Evolutionary conservation across 345 rosid genomes (phyloP), one percentile per base, ranked within the genome.

Genomic region (Salix udensis): DNA sequence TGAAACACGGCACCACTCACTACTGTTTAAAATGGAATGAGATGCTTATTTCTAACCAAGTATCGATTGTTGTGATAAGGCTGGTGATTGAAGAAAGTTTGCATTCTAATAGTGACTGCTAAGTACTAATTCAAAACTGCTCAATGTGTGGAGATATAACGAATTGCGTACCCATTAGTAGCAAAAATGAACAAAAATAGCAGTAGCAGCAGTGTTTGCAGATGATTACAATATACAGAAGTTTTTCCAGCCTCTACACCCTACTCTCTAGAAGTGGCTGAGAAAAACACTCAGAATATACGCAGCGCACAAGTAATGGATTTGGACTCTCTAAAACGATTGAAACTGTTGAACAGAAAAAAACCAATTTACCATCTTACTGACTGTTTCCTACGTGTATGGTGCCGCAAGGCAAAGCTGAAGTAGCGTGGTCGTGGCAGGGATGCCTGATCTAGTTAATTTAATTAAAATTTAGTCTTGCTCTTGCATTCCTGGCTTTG

Each of bases 401-500:
- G 58, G 18, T 2, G 58, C 58, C 58, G 23, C 3, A 1, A 52
- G 2, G 8, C 58, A 19, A 52, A 52, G 6, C 23, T 52, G 23
- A 52, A 52, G 23, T 18, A 52, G 58, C 58, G 7, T 52, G 23
- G 23, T 6, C 58, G 7, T 52, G 23, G 23, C 6, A 18, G 58
- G 58, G n/a, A 19, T 19, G 23, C 23, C 24, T 44, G 53, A 23
- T 2, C 21, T 4, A 5, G 24, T 28, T 18, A 39, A 28, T 70
- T 26, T 26, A 50, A 73, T 85, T 83, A 89, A 11, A 84, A 28
- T 79, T 83, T 80, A 1, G 86, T 44, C 64, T 72, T 78, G 76
- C 61, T 79, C 77, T 81, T 52, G 75, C 92, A 89, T 15, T 83
- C 69, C 75, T 88, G 89, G 44, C 77, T 76, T 71, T 23, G 75